Conservation (phyloP, 2,329 filamentous ascomycete genomes). For the Botryotinia calthae region DNA sequence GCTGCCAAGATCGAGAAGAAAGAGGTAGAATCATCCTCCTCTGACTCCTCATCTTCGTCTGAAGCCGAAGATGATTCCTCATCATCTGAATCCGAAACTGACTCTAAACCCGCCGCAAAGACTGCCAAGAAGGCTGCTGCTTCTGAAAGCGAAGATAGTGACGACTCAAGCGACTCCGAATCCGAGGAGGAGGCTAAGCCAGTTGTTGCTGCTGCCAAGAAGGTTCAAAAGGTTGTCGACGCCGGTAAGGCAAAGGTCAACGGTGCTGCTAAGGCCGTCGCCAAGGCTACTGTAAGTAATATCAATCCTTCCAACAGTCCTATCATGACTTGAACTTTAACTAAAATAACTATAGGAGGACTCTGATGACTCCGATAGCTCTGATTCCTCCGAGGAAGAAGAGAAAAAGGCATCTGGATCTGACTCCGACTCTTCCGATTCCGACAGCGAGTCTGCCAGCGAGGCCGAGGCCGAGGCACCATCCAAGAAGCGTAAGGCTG, state of each 20-base stretch:
- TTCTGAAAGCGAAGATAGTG: conserved; percentile 35
- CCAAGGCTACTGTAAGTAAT: conserved; percentile 37
- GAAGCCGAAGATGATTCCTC: conserved; percentile 27
- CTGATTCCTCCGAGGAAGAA: conserved; percentile 28
- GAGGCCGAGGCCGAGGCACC: conserved; percentile 39
- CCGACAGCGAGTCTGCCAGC: conserved; percentile 21
- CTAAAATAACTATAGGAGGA: conserved; percentile 1
- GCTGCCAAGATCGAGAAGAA: conserved; percentile 35
- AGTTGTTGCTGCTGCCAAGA: conserved; percentile 30
- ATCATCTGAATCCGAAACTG: conserved; percentile 28
- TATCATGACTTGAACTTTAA: background rate
- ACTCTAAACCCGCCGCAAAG: conserved; percentile 26
- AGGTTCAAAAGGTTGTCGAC: conserved; percentile 33
- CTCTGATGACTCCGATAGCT: conserved; percentile 17
- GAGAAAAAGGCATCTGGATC: conserved; percentile 26
- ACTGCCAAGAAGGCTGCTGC: conserved; percentile 33
- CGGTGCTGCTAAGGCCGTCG: conserved; percentile 34
- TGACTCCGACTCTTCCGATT: conserved; percentile 29
- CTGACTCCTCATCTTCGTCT: conserved; percentile 38
- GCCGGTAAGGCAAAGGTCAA: conserved; percentile 35
- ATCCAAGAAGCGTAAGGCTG: conserved; percentile 61
- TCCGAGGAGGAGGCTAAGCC: conserved; percentile 30
- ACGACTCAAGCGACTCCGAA: conserved; percentile 34
- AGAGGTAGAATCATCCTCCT: conserved; percentile 39
- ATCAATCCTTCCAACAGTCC: background rate